Percentiles rank a stretch among this genome's conserved stretches.
Conservation (phyloP, 257 asterid genomes). For the Haberlea rhodopensis region DNA sequence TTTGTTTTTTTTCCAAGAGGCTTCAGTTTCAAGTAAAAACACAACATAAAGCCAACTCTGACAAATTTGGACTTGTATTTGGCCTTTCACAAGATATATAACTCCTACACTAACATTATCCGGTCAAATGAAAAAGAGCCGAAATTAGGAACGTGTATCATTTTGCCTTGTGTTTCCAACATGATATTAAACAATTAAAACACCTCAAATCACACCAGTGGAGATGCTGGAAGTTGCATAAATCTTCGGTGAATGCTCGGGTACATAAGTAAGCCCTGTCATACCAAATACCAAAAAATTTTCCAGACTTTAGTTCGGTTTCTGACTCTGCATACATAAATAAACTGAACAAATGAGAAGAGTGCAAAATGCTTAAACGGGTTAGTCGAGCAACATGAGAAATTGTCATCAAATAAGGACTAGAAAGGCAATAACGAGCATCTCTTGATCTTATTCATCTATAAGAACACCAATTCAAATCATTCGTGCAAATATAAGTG, state of each 20-base stretch:
- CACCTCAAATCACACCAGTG: constrained; percentile 55
- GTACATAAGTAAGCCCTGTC: constrained; percentile 73
- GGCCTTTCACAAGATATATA: too few relatives aligned
- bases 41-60: too few relatives aligned
- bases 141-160: too few relatives aligned
- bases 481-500: neutral
- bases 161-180: neutral
- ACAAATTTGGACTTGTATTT: too few relatives aligned
- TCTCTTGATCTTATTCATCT: too few relatives aligned
- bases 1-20: too few relatives aligned
- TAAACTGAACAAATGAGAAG: constrained; percentile 3
- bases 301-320: constrained; percentile 21
- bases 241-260: constrained; percentile 90
- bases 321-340: constrained; percentile 8
- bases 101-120: too few relatives aligned
- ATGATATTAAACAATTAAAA: constrained; percentile 13
- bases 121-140: too few relatives aligned
- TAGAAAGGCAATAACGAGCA: too few relatives aligned
- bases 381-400: neutral
- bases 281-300: constrained; percentile 21
- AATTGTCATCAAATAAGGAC: neutral
- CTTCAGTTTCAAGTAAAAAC: too few relatives aligned
- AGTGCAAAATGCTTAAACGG: too few relatives aligned
- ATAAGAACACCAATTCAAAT: too few relatives aligned
- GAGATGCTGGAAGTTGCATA: constrained; percentile 88